Conservation (phyloP, 2,329 filamentous ascomycete species). For the Venturia oleaginea region DNA sequence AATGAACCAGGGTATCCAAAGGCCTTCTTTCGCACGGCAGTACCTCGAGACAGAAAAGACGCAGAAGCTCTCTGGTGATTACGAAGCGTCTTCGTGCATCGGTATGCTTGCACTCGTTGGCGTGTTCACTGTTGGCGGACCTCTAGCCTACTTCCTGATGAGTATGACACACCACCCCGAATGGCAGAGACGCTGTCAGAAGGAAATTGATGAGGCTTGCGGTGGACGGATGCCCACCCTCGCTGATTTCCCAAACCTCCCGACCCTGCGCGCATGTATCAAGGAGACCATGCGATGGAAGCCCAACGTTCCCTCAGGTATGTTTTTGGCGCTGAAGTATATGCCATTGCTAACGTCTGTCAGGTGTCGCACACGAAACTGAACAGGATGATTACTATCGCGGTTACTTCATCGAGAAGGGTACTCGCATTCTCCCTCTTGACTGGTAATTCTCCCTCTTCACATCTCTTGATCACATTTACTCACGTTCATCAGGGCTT, state of each 20-base stretch:
- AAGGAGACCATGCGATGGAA: constrained; percentile 34
- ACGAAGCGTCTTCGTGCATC: constrained; percentile 26
- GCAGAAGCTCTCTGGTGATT: constrained; percentile 26
- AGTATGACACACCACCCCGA: constrained; percentile 41
- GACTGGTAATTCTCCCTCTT: constrained; percentile 15
- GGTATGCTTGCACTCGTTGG: constrained; percentile 29
- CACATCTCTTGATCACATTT: background rate
- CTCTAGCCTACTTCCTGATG: constrained; percentile 24
- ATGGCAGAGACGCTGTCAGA: constrained; percentile 38
- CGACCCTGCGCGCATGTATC: constrained; percentile 25
- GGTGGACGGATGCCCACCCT: constrained; percentile 37
- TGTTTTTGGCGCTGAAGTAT: constrained; percentile 18
- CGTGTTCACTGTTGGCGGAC: constrained; percentile 26
- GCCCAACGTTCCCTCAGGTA: constrained; percentile 40
- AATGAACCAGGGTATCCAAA: constrained; percentile 33
- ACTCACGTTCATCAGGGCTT: constrained; percentile 32
- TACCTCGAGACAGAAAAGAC: constrained; percentile 34
- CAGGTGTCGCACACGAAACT: constrained; percentile 42
- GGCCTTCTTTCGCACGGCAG: constrained; percentile 34
- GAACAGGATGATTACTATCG: constrained; percentile 45
- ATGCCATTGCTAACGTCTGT: constrained; percentile 10
- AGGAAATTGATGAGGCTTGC: constrained; percentile 35
- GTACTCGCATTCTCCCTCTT: constrained; percentile 25
- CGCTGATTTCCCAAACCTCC: constrained; percentile 26
- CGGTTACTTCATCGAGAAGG: constrained; percentile 44